Evolutionary conservation across 1,284 basidiomycete species (phyloP).

Genomic region (Apiotrichum veenhuisii): DNA sequence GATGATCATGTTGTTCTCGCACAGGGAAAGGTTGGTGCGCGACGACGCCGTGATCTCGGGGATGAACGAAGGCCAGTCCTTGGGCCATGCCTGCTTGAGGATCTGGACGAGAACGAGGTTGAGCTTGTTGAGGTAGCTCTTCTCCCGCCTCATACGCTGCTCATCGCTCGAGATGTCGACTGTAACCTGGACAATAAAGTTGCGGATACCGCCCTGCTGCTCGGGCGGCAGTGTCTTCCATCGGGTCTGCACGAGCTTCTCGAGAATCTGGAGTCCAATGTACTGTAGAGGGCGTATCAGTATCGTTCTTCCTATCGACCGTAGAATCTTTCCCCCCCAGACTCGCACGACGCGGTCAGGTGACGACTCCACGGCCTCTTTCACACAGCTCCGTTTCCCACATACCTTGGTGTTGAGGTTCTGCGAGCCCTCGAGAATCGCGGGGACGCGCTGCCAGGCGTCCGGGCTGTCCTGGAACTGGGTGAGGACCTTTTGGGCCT

Average conservation of each 20-base stretch:
- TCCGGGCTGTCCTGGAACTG: slow-evolving; percentile 98
- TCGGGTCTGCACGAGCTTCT: slow-evolving; percentile 87
- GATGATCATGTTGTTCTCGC: slow-evolving; percentile 99
- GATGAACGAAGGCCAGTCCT: slow-evolving; percentile 98
- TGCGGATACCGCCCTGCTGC: slow-evolving; percentile 91
- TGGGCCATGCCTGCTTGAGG: slow-evolving; percentile 99
- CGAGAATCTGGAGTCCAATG: slow-evolving; percentile 89
- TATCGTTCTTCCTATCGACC: no score
- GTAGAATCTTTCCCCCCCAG: not conserved
- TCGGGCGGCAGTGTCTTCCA: slow-evolving; percentile 96
- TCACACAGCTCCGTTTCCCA: slow-evolving; percentile 2
- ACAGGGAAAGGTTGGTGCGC: slow-evolving; percentile 90
- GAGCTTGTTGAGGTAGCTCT: slow-evolving; percentile 94
- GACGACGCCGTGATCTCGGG: slow-evolving; percentile 96
- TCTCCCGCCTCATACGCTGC: slow-evolving; percentile 78
- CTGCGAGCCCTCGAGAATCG: slow-evolving; percentile 79
- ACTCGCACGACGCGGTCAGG: not conserved
- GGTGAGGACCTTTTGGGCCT: slow-evolving; percentile 83
- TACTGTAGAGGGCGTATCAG: slow-evolving; percentile 57
- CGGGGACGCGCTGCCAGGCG: slow-evolving; percentile 95
- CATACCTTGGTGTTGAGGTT: slow-evolving; percentile 87
- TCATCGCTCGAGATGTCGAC: slow-evolving; percentile 92
- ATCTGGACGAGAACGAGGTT: slow-evolving; percentile 96
- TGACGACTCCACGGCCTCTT: not conserved
- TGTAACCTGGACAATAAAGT: slow-evolving; percentile 92